Percentiles rank a stretch among this genome's conserved stretches.
Evolutionary conservation across 75 land plant species (phyloP).

Genomic region (Cupressus sempervirens): DNA sequence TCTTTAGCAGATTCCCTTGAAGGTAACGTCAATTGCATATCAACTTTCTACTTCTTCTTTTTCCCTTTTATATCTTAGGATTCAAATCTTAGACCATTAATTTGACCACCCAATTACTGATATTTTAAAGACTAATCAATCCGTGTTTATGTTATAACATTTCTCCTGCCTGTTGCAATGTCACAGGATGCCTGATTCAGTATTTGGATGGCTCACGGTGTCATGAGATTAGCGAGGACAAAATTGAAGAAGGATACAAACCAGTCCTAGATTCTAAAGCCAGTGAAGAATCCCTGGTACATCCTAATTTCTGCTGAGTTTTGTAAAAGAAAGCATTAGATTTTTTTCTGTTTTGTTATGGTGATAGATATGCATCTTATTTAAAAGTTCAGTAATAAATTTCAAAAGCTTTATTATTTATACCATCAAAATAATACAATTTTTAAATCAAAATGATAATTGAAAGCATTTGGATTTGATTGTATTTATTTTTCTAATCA

Average conservation of each 20-base stretch:
- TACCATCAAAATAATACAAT: too few relatives aligned
- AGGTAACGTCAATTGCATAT: constrained; percentile 4
- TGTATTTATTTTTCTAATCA: too few relatives aligned
- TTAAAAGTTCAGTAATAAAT: neutral
- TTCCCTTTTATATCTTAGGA: too few relatives aligned
- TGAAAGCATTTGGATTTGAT: too few relatives aligned
- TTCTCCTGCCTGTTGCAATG: neutral
- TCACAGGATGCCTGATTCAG: neutral
- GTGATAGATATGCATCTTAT: neutral
- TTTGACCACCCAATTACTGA: too few relatives aligned
- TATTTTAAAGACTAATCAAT: too few relatives aligned
- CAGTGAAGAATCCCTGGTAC: constrained; percentile 28
- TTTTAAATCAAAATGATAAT: too few relatives aligned
- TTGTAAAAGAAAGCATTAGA: neutral
- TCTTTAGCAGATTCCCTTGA: constrained; percentile 33
- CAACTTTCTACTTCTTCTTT: too few relatives aligned
- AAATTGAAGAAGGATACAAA: constrained; percentile 30
- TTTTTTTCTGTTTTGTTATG: neutral
- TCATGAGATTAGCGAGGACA: neutral
- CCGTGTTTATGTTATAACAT: neutral
- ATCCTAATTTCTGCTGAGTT: neutral
- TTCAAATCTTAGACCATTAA: too few relatives aligned
- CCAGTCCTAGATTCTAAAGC: constrained; percentile 43
- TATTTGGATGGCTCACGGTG: neutral
- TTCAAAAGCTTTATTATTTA: too few relatives aligned